Evolutionary conservation across 352 stramenopile genomes (phyloP).

Genomic region (Paralagenidium karlingii): DNA sequence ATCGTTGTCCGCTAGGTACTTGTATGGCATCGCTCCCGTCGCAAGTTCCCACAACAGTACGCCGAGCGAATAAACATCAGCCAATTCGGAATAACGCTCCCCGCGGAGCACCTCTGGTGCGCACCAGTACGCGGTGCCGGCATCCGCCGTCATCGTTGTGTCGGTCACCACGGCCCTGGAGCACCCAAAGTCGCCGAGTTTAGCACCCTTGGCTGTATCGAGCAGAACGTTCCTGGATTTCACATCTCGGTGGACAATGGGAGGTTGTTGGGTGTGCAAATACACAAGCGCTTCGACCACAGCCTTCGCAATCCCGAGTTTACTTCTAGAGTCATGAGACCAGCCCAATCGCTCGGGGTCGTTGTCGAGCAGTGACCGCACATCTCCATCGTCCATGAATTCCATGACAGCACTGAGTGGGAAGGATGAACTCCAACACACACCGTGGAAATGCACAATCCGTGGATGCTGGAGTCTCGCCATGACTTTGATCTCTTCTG

Average conservation of each 20-base stretch:
- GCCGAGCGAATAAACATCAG: constrained; percentile 83
- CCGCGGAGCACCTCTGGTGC: constrained; percentile 81
- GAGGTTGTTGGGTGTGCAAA: constrained; percentile 19
- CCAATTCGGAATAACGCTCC: constrained; percentile 78
- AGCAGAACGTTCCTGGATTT: constrained; percentile 35
- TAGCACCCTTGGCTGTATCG: constrained; percentile 11
- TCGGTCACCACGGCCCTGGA: neutral
- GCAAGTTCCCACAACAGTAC: constrained; percentile 38
- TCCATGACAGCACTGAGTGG: constrained; percentile 31
- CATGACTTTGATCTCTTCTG: constrained; percentile 16
- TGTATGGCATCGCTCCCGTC: constrained; percentile 4
- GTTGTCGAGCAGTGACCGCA: constrained; percentile 18
- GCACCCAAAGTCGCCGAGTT: constrained; percentile 29
- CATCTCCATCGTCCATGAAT: constrained; percentile 22
- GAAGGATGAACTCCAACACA: constrained; percentile 21
- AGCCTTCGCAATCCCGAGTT: constrained; percentile 25
- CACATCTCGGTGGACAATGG: constrained; percentile 35
- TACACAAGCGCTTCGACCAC: constrained; percentile 29
- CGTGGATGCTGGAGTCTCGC: constrained; percentile 20
- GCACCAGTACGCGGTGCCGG: constrained; percentile 68
- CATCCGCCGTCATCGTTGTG: constrained; percentile 13
- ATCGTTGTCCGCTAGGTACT: too few relatives aligned
- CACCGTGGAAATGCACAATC: constrained; percentile 21
- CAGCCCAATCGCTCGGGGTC: constrained; percentile 17
- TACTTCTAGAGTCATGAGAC: constrained; percentile 21